Evolutionary conservation across 441 rosid species (phyloP).

Genomic region (Pelargonium myrrhifolium): DNA sequence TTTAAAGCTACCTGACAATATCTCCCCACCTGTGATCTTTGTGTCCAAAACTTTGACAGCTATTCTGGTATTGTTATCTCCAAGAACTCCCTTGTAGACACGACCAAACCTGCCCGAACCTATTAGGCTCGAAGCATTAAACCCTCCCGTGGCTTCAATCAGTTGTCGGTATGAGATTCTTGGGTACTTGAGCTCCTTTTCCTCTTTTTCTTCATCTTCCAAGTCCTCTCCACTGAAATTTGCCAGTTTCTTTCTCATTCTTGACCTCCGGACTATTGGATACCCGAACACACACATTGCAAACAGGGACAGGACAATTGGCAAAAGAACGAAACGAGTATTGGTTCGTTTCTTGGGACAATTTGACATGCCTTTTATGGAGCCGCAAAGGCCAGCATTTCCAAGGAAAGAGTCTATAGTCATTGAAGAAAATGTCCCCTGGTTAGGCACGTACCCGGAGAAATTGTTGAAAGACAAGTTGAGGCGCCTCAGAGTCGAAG

Average conservation of each 20-base stretch:
- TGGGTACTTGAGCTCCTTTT: constrained; percentile 28
- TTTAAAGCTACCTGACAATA: constrained; percentile 33
- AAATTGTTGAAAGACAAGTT: constrained; percentile 30
- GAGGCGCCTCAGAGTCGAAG: constrained; percentile 23
- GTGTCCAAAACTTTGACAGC: constrained; percentile 31
- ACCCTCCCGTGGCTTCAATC: constrained; percentile 30
- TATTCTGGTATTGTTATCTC: constrained; percentile 24
- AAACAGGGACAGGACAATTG: constrained; percentile 43
- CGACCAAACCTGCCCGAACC: constrained; percentile 35
- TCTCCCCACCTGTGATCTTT: constrained; percentile 23
- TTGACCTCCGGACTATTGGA: background rate
- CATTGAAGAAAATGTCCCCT: constrained; percentile 25
- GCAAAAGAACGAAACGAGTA: constrained; percentile 30
- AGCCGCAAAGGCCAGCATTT: constrained; percentile 29
- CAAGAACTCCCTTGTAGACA: constrained; percentile 34
- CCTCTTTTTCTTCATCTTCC: constrained; percentile 15
- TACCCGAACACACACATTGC: constrained; percentile 34
- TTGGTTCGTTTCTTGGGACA: constrained; percentile 34
- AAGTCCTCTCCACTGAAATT: constrained; percentile 17
- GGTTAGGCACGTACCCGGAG: constrained; percentile 26
- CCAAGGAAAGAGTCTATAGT: constrained; percentile 27
- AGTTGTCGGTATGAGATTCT: constrained; percentile 43
- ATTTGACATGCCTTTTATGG: constrained; percentile 36
- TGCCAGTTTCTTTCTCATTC: constrained; percentile 20
- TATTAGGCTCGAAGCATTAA: constrained; percentile 24